Percentiles rank a stretch among this genome's conserved stretches.
These are phyloP conservation scores for Caryopteris hybrid DNA, from an alignment of 305 asterid genomes.

Conservation along the genomic window DNA sequence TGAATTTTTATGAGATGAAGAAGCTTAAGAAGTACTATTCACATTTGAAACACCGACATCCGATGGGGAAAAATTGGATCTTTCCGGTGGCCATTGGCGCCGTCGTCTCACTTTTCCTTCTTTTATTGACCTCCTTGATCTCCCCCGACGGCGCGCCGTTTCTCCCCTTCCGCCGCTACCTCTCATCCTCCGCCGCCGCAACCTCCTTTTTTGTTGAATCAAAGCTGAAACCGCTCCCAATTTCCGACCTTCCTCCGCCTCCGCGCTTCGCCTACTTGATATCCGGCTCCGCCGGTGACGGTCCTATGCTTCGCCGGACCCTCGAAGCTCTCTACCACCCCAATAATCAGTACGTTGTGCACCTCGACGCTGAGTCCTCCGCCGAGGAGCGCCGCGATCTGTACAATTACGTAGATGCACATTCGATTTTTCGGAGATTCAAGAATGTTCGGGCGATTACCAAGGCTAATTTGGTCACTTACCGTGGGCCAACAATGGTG, in stretches of 20 bases:
- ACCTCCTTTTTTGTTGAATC: constrained; percentile 56
- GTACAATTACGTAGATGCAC: constrained; percentile 33
- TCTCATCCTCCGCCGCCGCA: constrained; percentile 33
- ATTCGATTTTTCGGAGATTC: constrained; percentile 37
- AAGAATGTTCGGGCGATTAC: constrained; percentile 69
- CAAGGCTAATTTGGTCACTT: constrained; percentile 82
- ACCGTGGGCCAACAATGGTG: constrained; percentile 92
- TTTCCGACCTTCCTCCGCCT: constrained; percentile 37
- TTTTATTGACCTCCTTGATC: constrained; percentile 55
- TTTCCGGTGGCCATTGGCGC: constrained; percentile 65
- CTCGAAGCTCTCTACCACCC: constrained; percentile 71
- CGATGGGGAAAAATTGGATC: constrained; percentile 63
- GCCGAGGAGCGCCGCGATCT: constrained; percentile 67
- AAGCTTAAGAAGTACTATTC: constrained; percentile 58
- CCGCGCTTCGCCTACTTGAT: constrained; percentile 68
- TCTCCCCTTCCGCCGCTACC: constrained; percentile 49
- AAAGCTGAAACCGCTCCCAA: constrained; percentile 49
- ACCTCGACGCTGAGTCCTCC: constrained; percentile 70
- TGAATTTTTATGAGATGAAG: constrained; percentile 33
- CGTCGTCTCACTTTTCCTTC: constrained; percentile 48
- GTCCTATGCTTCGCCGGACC: constrained; percentile 55
- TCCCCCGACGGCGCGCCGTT: constrained; percentile 64
- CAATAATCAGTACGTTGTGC: constrained; percentile 65
- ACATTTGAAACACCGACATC: constrained; percentile 51
- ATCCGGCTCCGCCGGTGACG: constrained; percentile 79